These are phyloP conservation scores for Cicer cuneatum DNA, from an alignment of 306 rosid genomes.

Conservation along the genomic window DNA sequence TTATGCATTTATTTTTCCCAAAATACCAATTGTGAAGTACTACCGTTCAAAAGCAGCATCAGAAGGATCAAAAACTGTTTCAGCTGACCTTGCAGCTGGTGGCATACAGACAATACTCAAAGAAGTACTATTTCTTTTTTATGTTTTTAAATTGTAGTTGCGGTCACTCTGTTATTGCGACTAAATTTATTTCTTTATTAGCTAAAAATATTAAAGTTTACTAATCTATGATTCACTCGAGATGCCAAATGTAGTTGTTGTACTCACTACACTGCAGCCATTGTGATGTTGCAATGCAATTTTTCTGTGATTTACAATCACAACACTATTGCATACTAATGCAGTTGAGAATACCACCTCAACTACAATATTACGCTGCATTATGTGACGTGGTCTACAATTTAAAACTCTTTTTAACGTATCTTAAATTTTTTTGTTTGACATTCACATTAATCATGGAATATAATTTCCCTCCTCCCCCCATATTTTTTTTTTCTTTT, in stretches of 20 bases:
- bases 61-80: conserved; percentile 90
- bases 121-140: conserved; percentile 43
- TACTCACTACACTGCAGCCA: background rate
- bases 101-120: conserved; percentile 63
- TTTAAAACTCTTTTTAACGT: background rate
- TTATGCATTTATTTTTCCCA: conserved; percentile 76
- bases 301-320: background rate
- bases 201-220: too few relatives aligned
- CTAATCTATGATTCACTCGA: too few relatives aligned
- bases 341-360: too few relatives aligned
- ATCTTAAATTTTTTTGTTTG: background rate
- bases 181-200: too few relatives aligned
- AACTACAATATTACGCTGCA: background rate
- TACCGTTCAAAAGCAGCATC: conserved; percentile 88
- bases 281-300: background rate
- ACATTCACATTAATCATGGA: background rate
- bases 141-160: background rate
- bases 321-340: background rate
- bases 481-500: background rate
- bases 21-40: conserved; percentile 76
- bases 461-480: background rate
- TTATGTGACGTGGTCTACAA: background rate
- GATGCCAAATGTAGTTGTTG: background rate
- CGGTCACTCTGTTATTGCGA: too few relatives aligned
- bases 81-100: conserved; percentile 90